phyloP scores from a whole-genome alignment of 176 grass and related monocot species.

The Musa schizocarpa region DNA sequence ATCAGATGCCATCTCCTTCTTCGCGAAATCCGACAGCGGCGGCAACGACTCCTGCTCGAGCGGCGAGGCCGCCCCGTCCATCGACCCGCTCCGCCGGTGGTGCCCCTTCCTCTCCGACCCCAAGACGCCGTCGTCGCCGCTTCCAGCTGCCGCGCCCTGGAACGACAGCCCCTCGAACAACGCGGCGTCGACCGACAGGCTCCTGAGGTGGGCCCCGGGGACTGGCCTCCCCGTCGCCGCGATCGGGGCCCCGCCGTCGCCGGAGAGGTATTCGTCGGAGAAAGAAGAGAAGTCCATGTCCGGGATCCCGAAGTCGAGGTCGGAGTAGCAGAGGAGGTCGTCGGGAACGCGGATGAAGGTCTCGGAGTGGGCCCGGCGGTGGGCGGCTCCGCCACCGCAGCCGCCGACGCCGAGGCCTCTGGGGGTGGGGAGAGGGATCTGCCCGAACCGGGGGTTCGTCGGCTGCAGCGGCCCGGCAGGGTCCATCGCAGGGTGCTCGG shows the following conservation, averaged over 20 bases:
- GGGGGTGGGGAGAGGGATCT: too few species aligned
- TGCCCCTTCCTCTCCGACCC: conserved; percentile 10
- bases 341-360: conserved; percentile 75
- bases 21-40: conserved; percentile 51
- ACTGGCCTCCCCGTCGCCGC: background rate
- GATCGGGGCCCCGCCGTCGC: background rate
- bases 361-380: conserved; percentile 80
- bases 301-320: conserved; percentile 69
- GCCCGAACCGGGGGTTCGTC: too few species aligned
- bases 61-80: conserved; percentile 57
- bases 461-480: too few species aligned
- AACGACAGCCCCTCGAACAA: conserved; percentile 72
- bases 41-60: conserved; percentile 60
- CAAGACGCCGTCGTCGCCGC: conserved; percentile 2
- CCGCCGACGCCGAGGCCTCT: too few species aligned
- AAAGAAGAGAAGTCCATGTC: conserved; percentile 85
- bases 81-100: conserved; percentile 74
- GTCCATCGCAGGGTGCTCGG: too few species aligned
- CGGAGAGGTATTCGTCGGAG: conserved; percentile 60
- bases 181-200: conserved; percentile 85
- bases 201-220: conserved; percentile 24
- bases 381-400: background rate
- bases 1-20: conserved; percentile 68
- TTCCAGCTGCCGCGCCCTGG: conserved; percentile 21
- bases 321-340: conserved; percentile 65